phyloP scores from a whole-genome alignment of 768 basidiomycete species.

The Inosperma sp. region DNA sequence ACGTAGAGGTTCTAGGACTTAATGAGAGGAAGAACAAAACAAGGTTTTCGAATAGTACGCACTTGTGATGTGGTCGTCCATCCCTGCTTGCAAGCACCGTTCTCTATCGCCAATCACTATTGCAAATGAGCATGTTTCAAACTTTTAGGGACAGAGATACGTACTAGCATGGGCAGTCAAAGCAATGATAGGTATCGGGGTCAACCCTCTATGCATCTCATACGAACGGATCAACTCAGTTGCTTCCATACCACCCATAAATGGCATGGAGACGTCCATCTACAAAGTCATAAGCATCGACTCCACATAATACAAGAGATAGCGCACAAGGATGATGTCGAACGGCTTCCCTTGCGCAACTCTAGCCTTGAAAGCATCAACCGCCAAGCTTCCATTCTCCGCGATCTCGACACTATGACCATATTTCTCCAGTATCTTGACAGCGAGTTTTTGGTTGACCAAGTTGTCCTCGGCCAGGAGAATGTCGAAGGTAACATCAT shows the following conservation, averaged over 20 bases:
- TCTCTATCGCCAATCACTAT: conserved; percentile 78
- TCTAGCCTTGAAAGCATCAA: conserved; percentile 85
- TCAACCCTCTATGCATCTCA: conserved; percentile 66
- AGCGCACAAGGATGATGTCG: conserved; percentile 84
- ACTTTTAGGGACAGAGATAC: conserved; percentile 30
- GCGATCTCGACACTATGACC: conserved; percentile 96
- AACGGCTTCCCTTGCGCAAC: conserved; percentile 69
- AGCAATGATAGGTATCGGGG: conserved; percentile 88
- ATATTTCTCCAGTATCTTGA: conserved; percentile 94
- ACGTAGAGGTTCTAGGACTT: conserved; percentile 63
- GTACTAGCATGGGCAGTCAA: conserved; percentile 94
- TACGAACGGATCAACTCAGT: conserved; percentile 87
- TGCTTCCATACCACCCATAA: conserved; percentile 98
- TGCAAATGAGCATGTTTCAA: not conserved
- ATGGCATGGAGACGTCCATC: conserved; percentile 99
- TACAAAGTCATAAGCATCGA: conserved; percentile 25
- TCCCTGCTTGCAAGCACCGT: conserved; percentile 46
- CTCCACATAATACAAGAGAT: not conserved
- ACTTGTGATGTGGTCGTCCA: conserved; percentile 83
- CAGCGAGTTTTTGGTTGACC: conserved; percentile 93
- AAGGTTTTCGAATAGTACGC: conserved; percentile 21
- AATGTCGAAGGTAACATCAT: conserved; percentile 86
- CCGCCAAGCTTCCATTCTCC: conserved; percentile 91
- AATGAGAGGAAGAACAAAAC: conserved; percentile 31
- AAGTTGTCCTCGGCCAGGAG: conserved; percentile 95